Base-by-base conservation (phyloP, 495 filamentous ascomycete species). In the Penicillium verhagenii region DNA sequence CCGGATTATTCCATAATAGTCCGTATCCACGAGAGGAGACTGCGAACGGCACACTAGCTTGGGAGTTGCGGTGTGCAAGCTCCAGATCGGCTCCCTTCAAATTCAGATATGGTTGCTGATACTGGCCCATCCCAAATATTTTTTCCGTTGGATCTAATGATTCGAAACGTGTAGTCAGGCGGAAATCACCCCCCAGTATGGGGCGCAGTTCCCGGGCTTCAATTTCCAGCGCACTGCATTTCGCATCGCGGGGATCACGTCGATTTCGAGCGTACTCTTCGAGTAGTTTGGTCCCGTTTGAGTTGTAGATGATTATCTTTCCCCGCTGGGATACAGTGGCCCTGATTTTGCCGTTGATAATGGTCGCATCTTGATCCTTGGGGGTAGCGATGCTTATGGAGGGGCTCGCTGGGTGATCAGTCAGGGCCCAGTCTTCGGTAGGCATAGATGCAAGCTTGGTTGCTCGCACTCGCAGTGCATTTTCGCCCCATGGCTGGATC, bases 71-170 rank as follows among this genome's bases (percentile, higher is more conserved):
- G n/a, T 85, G 82, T 4, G 82, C 81, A 0, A 85, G 68, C 58
- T 84, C 82, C 19, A 85, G 61, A 53, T 83, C 80, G 3, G 67
- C 42, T 0, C 82, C 82, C 59, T 83, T 83, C 46, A 84, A 69
- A 58, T 85, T 75, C 43, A 84, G 64, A 24, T 68, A 71, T 2
- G 76, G 72, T 58, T 84, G 80, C 56, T 85, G 82, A 57, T 85
- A 85, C 63, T 85, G 81, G 11, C 82, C 82, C 82, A 85, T 84
- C 28, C 82, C 82, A 56, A 76, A 85, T 11, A 85, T 74, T 61
- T 78, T 81, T 64, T 85, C 82, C 26, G 74, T 64, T 0, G 66
- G 63, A 56, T 76, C 69, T 3, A 78, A 54, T 9, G 75, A 78
- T 60, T 84, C 81, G 49, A 85, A 71, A 0, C 82, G 73, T 48